Evolutionary conservation across 805 yeast species (phyloP).

Genomic region (Pichia manshurica): DNA sequence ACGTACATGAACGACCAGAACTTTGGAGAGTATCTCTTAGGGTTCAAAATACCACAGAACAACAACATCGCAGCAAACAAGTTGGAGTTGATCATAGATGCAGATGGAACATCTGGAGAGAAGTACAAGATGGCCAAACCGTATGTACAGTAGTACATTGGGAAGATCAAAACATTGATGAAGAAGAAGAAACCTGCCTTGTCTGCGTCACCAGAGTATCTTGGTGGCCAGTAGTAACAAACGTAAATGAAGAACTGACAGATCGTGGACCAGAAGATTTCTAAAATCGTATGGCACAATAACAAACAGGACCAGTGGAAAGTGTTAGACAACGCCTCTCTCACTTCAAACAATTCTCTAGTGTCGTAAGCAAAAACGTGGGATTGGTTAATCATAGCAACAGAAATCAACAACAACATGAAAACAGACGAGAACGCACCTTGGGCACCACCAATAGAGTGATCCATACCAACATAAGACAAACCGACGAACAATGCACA

Average conservation of each 20-base stretch:
- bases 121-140: constrained; percentile 51
- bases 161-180: constrained; percentile 34
- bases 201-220: constrained; percentile 30
- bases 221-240: constrained; percentile 34
- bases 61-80: constrained; percentile 52
- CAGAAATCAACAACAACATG: constrained; percentile 50
- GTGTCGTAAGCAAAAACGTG: constrained; percentile 54
- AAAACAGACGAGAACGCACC: constrained; percentile 48
- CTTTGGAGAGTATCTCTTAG: constrained; percentile 52
- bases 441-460: constrained; percentile 51
- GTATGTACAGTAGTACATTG: constrained; percentile 42
- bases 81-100: constrained; percentile 53
- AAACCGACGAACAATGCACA: constrained; percentile 59
- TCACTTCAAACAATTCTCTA: constrained; percentile 63
- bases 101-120: constrained; percentile 62
- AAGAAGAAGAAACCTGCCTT: constrained; percentile 46
- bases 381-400: constrained; percentile 59
- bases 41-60: constrained; percentile 69
- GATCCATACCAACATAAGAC: constrained; percentile 55
- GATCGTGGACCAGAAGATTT: constrained; percentile 53
- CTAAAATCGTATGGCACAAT: constrained; percentile 49
- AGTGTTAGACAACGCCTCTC: constrained; percentile 67
- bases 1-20: constrained; percentile 60
- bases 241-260: constrained; percentile 44
- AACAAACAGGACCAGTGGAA: constrained; percentile 65